These are phyloP conservation scores for Spergularia azorica DNA, from an alignment of 179 eudicot species.

Conservation along the genomic window DNA sequence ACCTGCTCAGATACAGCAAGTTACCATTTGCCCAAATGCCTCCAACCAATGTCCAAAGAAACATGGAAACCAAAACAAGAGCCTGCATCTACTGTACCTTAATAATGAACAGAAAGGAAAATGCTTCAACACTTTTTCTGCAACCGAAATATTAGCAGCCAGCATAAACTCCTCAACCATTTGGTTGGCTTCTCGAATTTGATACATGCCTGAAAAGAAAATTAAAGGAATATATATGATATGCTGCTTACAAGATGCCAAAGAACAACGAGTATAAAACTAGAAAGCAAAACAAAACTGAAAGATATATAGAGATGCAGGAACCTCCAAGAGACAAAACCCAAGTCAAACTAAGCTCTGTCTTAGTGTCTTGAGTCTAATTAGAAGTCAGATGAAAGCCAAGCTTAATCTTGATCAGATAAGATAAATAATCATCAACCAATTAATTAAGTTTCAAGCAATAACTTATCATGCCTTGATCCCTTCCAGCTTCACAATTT, in stretches of 20 bases:
- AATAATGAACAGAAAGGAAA: constrained; percentile 73
- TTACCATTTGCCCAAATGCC: background rate
- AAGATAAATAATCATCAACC: background rate
- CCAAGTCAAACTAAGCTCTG: background rate
- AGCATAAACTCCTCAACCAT: constrained; percentile 99
- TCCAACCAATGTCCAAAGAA: background rate
- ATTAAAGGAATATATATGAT: background rate
- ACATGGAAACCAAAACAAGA: constrained; percentile 4
- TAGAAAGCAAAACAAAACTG: constrained; percentile 12
- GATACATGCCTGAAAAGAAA: constrained; percentile 82
- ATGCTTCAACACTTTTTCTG: constrained; percentile 72
- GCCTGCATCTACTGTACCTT: constrained; percentile 46
- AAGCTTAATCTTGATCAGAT: background rate
- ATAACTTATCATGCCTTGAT: background rate
- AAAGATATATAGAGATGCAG: background rate
- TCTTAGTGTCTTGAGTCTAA: background rate
- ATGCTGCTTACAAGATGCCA: constrained; percentile 15
- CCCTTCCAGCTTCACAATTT: background rate
- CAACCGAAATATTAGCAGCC: constrained; percentile 97
- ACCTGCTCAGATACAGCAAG: background rate
- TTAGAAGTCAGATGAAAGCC: background rate
- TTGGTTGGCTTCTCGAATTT: constrained; percentile 99
- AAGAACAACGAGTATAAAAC: background rate
- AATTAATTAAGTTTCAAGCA: background rate
- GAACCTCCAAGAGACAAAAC: background rate